Evolutionary conservation across 2,329 filamentous ascomycete species (phyloP).

Genomic region (Claviceps sp.): DNA sequence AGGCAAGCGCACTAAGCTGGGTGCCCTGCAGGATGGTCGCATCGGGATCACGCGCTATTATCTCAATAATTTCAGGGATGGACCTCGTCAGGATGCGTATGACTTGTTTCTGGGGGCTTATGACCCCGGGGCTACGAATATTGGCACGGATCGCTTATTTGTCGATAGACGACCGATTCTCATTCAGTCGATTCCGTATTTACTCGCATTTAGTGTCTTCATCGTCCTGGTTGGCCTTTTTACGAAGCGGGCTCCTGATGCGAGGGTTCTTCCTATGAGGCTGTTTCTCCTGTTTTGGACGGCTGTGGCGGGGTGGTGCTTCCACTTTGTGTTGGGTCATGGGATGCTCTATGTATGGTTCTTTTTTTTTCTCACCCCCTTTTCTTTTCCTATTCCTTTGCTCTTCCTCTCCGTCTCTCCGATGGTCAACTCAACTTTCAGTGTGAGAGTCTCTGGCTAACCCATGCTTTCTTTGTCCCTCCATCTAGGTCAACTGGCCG

Average conservation of each 20-base stretch:
- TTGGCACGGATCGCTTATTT: slow-evolving; percentile 64
- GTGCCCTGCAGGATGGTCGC: slow-evolving; percentile 72
- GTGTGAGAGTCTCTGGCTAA: background rate
- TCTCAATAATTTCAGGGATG: slow-evolving; percentile 88
- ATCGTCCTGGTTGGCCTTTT: slow-evolving; percentile 64
- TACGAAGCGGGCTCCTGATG: slow-evolving; percentile 56
- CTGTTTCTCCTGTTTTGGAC: slow-evolving; percentile 73
- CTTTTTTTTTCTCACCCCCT: background rate
- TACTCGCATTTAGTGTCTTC: slow-evolving; percentile 75
- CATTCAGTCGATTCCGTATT: slow-evolving; percentile 87
- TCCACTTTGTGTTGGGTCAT: slow-evolving; percentile 66
- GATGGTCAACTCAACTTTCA: no score
- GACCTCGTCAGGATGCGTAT: slow-evolving; percentile 87
- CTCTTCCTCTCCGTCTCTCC: background rate
- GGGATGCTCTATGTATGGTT: slow-evolving; percentile 90
- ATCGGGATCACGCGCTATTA: slow-evolving; percentile 85
- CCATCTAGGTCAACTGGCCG: slow-evolving; percentile 81
- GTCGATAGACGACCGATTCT: slow-evolving; percentile 72
- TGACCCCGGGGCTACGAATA: slow-evolving; percentile 56
- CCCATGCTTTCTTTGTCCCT: background rate
- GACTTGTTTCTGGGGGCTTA: slow-evolving; percentile 88
- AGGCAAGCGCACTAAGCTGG: slow-evolving; percentile 72
- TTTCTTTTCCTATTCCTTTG: background rate
- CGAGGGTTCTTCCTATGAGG: slow-evolving; percentile 67
- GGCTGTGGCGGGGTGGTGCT: slow-evolving; percentile 53